Conservation (phyloP, 768 basidiomycete genomes). For the Leccinum variicolor region DNA sequence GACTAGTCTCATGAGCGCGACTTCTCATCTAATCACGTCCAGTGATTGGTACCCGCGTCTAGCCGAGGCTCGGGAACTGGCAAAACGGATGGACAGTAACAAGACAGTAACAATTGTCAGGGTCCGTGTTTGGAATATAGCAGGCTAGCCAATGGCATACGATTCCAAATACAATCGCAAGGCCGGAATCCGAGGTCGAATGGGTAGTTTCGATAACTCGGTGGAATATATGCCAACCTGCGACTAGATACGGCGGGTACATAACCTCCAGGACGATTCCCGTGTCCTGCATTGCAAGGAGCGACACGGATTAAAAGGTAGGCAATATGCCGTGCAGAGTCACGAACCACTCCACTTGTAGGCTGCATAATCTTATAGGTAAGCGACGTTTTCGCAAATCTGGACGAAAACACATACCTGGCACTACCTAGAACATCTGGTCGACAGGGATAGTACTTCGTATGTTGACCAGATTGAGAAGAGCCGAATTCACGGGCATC, state of each 20-base stretch:
- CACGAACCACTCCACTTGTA: not conserved
- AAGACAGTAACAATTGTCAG: not conserved
- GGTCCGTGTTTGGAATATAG: not conserved
- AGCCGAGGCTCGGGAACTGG: not conserved
- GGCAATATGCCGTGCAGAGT: not conserved
- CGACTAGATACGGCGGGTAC: not conserved
- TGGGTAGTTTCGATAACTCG: not conserved
- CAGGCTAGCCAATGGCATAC: not conserved
- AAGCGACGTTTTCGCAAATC: not conserved
- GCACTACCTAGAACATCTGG: slow-evolving; percentile 27
- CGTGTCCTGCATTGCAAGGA: not conserved
- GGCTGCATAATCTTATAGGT: not conserved
- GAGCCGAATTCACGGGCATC: slow-evolving; percentile 54
- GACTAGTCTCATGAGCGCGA: not conserved
- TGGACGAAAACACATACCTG: slow-evolving; percentile 10
- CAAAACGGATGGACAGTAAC: not conserved
- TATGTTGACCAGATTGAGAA: slow-evolving; percentile 59
- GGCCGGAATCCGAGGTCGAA: not conserved
- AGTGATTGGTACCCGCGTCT: not conserved
- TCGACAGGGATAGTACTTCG: slow-evolving; percentile 55
- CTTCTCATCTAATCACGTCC: not conserved
- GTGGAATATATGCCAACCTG: not conserved
- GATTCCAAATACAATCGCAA: not conserved
- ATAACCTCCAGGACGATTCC: not conserved
- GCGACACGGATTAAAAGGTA: not conserved